These are phyloP conservation scores for Colletotrichum gloeosporioides DNA, from an alignment of 2,329 filamentous ascomycete species.

Conservation along the genomic window DNA sequence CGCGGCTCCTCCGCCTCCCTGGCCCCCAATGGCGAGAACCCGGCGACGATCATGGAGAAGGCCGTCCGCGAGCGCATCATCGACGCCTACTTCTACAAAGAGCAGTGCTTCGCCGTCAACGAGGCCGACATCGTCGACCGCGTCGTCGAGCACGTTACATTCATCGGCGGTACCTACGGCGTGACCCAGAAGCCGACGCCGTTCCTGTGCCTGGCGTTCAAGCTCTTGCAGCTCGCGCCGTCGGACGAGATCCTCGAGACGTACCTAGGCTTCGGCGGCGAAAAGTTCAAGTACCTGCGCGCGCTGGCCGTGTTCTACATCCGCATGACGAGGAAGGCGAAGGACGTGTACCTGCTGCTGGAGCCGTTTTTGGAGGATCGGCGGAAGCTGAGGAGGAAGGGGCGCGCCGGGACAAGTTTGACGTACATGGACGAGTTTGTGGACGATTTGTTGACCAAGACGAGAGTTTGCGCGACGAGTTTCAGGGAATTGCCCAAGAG, in stretches of 20 bases:
- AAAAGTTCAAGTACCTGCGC: slow-evolving; percentile 84
- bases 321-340: slow-evolving; percentile 82
- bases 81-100: slow-evolving; percentile 97
- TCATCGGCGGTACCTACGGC: slow-evolving; percentile 88
- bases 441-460: slow-evolving; percentile 88
- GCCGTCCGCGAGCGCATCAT: slow-evolving; percentile 94
- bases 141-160: slow-evolving; percentile 80
- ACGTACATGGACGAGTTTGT: slow-evolving; percentile 92
- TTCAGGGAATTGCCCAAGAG: slow-evolving; percentile 89
- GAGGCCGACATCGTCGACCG: slow-evolving; percentile 84
- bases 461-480: slow-evolving; percentile 88
- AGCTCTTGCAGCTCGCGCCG: slow-evolving; percentile 87
- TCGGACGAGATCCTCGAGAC: slow-evolving; percentile 78
- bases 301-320: slow-evolving; percentile 93
- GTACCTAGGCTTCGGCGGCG: slow-evolving; percentile 79
- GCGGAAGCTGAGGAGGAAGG: slow-evolving; percentile 81
- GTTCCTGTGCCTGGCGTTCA: slow-evolving; percentile 94
- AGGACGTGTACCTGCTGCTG: slow-evolving; percentile 78
- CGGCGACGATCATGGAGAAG: slow-evolving; percentile 95
- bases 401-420: slow-evolving; percentile 74
- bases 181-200: slow-evolving; percentile 85
- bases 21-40: slow-evolving; percentile 87
- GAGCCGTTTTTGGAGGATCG: slow-evolving; percentile 85
- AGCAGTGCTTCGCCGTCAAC: slow-evolving; percentile 97
- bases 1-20: slow-evolving; percentile 79